These are phyloP conservation scores for Mycena sanguinolenta DNA, from an alignment of 768 basidiomycete genomes.

Conservation along the genomic window DNA sequence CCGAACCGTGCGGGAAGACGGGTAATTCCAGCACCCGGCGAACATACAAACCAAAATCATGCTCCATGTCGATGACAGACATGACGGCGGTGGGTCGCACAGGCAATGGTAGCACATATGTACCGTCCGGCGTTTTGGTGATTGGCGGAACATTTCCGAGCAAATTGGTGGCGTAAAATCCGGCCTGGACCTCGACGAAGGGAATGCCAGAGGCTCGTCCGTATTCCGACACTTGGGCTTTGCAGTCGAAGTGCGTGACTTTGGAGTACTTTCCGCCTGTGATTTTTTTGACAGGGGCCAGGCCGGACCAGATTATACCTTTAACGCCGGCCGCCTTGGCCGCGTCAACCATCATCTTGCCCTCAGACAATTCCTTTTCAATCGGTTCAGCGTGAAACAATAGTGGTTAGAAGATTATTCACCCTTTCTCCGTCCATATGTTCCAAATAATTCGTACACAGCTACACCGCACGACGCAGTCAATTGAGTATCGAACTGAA, in stretches of 20 bases:
- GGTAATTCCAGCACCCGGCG: conserved; percentile 18
- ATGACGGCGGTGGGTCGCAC: conserved; percentile 7
- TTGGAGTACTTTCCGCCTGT: conserved; percentile 10
- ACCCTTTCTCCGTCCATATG: conserved; percentile 16
- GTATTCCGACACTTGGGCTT: conserved; percentile 22
- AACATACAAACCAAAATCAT: conserved; percentile 31
- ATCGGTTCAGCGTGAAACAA: neutral
- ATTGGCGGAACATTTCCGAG: neutral
- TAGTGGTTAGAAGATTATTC: neutral
- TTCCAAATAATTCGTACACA: conserved; percentile 29
- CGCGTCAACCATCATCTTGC: conserved; percentile 29
- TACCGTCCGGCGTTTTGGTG: conserved; percentile 8
- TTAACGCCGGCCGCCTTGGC: conserved; percentile 23
- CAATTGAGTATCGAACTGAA: neutral
- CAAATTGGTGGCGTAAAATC: conserved; percentile 23
- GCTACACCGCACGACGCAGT: neutral
- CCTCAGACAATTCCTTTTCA: conserved; percentile 25
- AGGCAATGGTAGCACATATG: neutral
- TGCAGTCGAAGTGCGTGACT: conserved; percentile 24
- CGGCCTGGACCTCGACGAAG: conserved; percentile 34
- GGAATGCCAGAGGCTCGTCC: conserved; percentile 17
- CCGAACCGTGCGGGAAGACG: conserved; percentile 17
- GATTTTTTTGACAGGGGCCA: neutral
- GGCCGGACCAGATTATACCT: conserved; percentile 30
- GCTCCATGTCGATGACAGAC: conserved; percentile 24